Evolutionary conservation across 495 filamentous ascomycete species (phyloP).

Genomic region (Xanthoparmelia taractica): DNA sequence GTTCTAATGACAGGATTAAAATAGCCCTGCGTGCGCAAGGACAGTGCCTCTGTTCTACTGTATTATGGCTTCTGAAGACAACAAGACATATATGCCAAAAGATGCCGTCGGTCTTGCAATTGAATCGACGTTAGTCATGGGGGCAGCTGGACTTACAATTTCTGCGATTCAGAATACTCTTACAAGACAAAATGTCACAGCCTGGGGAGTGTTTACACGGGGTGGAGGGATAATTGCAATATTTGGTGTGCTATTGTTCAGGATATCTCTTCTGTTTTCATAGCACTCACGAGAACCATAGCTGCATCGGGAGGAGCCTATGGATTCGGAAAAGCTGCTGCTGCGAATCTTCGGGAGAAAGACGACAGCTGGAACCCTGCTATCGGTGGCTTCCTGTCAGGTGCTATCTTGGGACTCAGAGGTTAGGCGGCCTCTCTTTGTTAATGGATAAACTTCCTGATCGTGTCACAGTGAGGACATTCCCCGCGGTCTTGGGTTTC

Average conservation of each 20-base stretch:
- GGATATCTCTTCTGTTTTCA: background rate
- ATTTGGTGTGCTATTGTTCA: conserved; percentile 46
- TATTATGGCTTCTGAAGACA: conserved; percentile 47
- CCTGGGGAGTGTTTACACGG: conserved; percentile 66
- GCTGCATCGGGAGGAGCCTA: conserved; percentile 76
- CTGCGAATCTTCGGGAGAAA: conserved; percentile 70
- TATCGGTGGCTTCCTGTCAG: conserved; percentile 66
- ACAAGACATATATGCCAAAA: conserved; percentile 57
- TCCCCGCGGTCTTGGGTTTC: conserved; percentile 72
- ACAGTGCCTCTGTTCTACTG: conserved; percentile 29
- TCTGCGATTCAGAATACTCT: conserved; percentile 82
- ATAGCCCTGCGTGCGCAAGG: background rate
- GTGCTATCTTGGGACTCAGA: conserved; percentile 57
- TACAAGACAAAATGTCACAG: conserved; percentile 66
- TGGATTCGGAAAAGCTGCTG: conserved; percentile 62
- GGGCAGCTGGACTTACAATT: conserved; percentile 58
- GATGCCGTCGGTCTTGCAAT: conserved; percentile 66
- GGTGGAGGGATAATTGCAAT: conserved; percentile 57
- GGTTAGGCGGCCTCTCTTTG: conserved; percentile 36
- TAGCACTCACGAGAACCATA: conserved; percentile 33
- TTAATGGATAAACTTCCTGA: conserved; percentile 13
- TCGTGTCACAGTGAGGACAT: conserved; percentile 53
- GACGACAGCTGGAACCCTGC: conserved; percentile 64
- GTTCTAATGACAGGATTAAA: background rate
- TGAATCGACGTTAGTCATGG: conserved; percentile 56